Base-by-base conservation (phyloP, 164 flowering plant species). In the Buxus sempervirens region DNA sequence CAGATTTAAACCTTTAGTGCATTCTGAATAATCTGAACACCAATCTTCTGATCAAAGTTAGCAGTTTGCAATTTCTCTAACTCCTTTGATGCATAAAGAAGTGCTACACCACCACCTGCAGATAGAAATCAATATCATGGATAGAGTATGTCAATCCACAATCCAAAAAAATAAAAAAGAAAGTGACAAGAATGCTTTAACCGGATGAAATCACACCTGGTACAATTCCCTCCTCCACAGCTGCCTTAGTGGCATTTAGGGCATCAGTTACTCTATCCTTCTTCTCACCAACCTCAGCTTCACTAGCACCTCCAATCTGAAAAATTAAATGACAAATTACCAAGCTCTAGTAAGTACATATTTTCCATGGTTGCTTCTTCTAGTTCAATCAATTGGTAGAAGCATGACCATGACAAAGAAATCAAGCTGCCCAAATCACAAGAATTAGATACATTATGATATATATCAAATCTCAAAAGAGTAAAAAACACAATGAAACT, bases 281-380 rank as follows among this genome's bases (percentile, higher is more conserved):
- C 79, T 88, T 95, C 79, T 95, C 98, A 65, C 93, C 72, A 72
- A 94, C 97, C 81, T 94, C 98, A 49, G 87, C 83, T 80, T 94
- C 98, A 82, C 96, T 94, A 55, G 98, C 98, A 77, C 97, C 98
- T 62, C 98, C 98, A 77, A 94, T 86, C 98, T 95, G 80, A 59
- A 78, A 72, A 28, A 23, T 22, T 55, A 45, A 15, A 10, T 1
- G 51, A 15, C 51, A 45, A 36, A 25, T 32, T 36, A 10, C 4
- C 13, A 55, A 22, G 26, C 21, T 22, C 9, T 9, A n/a, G 2
- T 55, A 23, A 55, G 2, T 54, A 20, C 56, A 54, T 32, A n/a
- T n/a, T n/a, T n/a, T n/a, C n/a, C n/a, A n/a, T n/a, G n/a, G n/a
- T n/a, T n/a, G n/a, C n/a, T n/a, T n/a, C n/a, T n/a, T n/a, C n/a